These are phyloP conservation scores for Canna indica DNA, from an alignment of 176 grass and related monocot species.

Conservation along the genomic window DNA sequence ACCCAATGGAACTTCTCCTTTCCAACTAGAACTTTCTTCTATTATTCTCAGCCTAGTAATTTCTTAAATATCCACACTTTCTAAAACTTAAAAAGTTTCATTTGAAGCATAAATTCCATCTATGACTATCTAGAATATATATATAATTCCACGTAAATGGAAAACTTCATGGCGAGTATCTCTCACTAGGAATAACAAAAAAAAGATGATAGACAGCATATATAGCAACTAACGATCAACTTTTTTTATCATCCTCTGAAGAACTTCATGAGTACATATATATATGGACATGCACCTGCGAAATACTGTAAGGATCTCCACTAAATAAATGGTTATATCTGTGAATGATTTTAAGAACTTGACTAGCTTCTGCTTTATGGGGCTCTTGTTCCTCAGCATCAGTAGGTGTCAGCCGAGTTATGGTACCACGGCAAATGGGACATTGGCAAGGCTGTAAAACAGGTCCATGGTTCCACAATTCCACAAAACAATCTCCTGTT, in stretches of 20 bases:
- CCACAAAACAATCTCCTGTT: constrained; percentile 71
- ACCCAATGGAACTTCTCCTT: background rate
- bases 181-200: background rate
- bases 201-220: background rate
- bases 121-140: background rate
- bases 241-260: background rate
- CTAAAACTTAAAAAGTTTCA: background rate
- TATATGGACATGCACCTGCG: constrained; percentile 47
- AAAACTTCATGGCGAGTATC: background rate
- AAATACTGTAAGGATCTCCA: constrained; percentile 51
- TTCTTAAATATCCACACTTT: background rate
- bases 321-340: constrained; percentile 69
- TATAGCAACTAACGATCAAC: background rate
- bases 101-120: background rate
- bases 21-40: background rate
- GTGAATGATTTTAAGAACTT: constrained; percentile 42
- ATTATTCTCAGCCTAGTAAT: background rate
- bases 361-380: constrained; percentile 26
- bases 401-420: constrained; percentile 67
- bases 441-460: constrained; percentile 81
- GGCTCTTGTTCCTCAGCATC: constrained; percentile 21
- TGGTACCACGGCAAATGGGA: constrained; percentile 59
- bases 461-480: constrained; percentile 59
- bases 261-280: background rate
- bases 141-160: background rate